Base-by-base conservation (phyloP, 495 filamentous ascomycete species). In the Penicillium crystallinum region DNA sequence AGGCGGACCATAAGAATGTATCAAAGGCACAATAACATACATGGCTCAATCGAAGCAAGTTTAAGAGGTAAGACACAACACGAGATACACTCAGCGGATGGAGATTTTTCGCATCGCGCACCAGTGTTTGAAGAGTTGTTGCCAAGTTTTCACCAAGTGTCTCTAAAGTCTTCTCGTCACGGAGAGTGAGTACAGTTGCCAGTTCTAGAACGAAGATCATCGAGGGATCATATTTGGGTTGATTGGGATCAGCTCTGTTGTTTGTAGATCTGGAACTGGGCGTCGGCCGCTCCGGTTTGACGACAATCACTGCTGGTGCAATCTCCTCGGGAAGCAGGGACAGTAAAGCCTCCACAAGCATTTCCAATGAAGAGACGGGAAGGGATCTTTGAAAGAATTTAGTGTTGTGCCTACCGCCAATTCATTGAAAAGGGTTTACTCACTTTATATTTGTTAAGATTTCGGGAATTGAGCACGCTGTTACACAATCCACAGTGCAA, bases 401-500 rank as follows among this genome's bases (percentile, higher is more conserved):
- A 64, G 52, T n/a, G 42, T 15, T 1, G 15, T 15, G 10, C 7
- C 29, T 22, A 25, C 7, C 21, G 18, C 2, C 4, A 21, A 14
- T 40, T 31, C 15, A 44, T 38, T 4, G 12, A 6, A 27, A 12
- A 2, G 4, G 14, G 30, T 30, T 48, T 29, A 75, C 84, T 75
- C 71, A 91, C 87, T 86, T 83, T 53, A 96, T 83, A 61, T 96
- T 95, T 10, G 81, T 76, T 57, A 97, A 83, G 21, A 97, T 83
- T 51, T 87, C 87, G 31, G 85, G 82, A 53, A 97, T 85, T 49
- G 85, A 83, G 68, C 95, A 97, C 27, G 88, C 83, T 52, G 91
- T 90, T 33, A 99, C 83, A 56, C 92, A 97, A 61, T 97, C 93
- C 6, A 96, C 90, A 0, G 95, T 92, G 65, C 87, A 91, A 14